These are phyloP conservation scores for Sesbania bispinosa DNA, from an alignment of 306 rosid species.

Conservation along the genomic window DNA sequence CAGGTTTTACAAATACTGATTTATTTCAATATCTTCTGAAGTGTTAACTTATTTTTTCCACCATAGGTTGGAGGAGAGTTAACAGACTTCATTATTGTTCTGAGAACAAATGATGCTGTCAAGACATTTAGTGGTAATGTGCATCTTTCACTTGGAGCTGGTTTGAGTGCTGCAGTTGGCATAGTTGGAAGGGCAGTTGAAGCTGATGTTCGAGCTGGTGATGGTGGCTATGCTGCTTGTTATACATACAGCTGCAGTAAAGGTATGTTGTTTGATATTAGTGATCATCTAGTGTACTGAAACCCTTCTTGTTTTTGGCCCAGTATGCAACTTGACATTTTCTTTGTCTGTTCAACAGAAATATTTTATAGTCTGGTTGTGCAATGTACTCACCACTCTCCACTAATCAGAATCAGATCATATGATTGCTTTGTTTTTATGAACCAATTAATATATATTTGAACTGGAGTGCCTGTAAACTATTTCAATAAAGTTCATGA, in stretches of 20 bases:
- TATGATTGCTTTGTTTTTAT: no score
- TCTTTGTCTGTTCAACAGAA: background rate
- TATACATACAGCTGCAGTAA: slow-evolving; percentile 95
- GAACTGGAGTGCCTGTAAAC: no score
- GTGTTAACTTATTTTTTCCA: background rate
- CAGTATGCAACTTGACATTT: background rate
- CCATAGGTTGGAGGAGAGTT: slow-evolving; percentile 93
- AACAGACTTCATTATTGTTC: slow-evolving; percentile 82
- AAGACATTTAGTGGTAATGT: slow-evolving; percentile 74
- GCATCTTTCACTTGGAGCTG: slow-evolving; percentile 91
- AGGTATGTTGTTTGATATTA: slow-evolving; percentile 51
- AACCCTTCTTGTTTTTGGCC: background rate
- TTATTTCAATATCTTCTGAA: slow-evolving; percentile 13
- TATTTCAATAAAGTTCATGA: no score
- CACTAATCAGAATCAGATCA: no score
- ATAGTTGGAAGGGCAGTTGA: slow-evolving; percentile 77
- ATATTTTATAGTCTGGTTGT: background rate
- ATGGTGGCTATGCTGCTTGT: slow-evolving; percentile 90
- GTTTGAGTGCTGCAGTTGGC: slow-evolving; percentile 94
- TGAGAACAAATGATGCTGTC: slow-evolving; percentile 80
- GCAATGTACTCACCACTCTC: no score
- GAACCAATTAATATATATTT: no score
- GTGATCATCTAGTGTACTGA: background rate
- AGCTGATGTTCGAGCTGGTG: slow-evolving; percentile 97
- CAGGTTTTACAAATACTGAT: background rate